Conservation (phyloP, 768 basidiomycete species). For the Suillus variegatus region DNA sequence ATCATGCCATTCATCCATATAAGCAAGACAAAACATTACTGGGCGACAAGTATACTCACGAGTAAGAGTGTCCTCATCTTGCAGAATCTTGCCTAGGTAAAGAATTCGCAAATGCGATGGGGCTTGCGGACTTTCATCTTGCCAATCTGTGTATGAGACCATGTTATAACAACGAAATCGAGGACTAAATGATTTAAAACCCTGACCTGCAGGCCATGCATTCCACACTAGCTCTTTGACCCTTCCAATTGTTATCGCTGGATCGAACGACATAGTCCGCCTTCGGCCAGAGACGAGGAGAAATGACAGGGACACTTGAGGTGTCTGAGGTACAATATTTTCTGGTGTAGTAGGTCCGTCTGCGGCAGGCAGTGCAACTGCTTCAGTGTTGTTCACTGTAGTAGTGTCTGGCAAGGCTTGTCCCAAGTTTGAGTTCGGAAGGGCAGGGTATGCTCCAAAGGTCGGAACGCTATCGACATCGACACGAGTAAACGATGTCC, state of each 20-base stretch:
- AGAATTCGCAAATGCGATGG: slow-evolving; percentile 77
- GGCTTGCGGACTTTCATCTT: slow-evolving; percentile 74
- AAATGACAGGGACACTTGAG: slow-evolving; percentile 69
- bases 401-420: slow-evolving; percentile 2
- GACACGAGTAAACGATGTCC: slow-evolving; percentile 57
- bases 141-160: slow-evolving; percentile 57
- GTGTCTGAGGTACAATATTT: slow-evolving; percentile 51
- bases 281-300: slow-evolving; percentile 69
- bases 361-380: slow-evolving; percentile 9
- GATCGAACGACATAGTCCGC: slow-evolving; percentile 73
- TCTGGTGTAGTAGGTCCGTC: slow-evolving; percentile 11
- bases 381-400: slow-evolving; percentile 11
- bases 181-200: background rate
- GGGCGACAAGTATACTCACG: slow-evolving; percentile 43
- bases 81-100: slow-evolving; percentile 78
- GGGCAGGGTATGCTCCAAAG: slow-evolving; percentile 23
- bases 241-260: slow-evolving; percentile 70
- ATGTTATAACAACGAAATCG: background rate
- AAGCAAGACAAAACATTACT: background rate
- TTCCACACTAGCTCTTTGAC: slow-evolving; percentile 87
- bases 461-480: slow-evolving; percentile 34
- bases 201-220: slow-evolving; percentile 72
- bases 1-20: background rate
- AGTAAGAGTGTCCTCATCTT: slow-evolving; percentile 76
- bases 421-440: slow-evolving; percentile 9